Evolutionary conservation across 495 filamentous ascomycete species (phyloP).

Genomic region (Ramalina peruviana): DNA sequence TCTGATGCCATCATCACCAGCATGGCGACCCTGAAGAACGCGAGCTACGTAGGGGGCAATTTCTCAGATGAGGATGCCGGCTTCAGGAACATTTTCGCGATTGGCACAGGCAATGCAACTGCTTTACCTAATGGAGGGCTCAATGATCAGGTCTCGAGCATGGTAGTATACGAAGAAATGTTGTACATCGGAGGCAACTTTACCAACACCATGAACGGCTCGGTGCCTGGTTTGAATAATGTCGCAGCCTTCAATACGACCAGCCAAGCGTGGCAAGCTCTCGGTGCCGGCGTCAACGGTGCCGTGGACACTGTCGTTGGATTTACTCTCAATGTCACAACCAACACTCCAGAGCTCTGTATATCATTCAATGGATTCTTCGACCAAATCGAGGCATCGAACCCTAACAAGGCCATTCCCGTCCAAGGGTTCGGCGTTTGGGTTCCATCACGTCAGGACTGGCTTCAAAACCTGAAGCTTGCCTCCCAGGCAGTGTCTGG

Average conservation of each 20-base stretch:
- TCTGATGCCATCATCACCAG: slow-evolving; percentile 49
- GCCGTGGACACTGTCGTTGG: slow-evolving; percentile 57
- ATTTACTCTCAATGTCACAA: slow-evolving; percentile 67
- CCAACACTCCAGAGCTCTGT: slow-evolving; percentile 51
- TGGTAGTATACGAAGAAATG: slow-evolving; percentile 46
- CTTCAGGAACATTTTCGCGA: slow-evolving; percentile 60
- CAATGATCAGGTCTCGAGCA: slow-evolving; percentile 61
- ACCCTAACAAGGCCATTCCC: slow-evolving; percentile 39
- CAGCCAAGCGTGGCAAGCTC: slow-evolving; percentile 55
- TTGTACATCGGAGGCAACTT: slow-evolving; percentile 84
- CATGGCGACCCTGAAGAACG: slow-evolving; percentile 42
- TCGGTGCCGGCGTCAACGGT: slow-evolving; percentile 82
- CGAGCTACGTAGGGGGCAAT: slow-evolving; percentile 70
- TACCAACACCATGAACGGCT: slow-evolving; percentile 52
- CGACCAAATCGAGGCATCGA: slow-evolving; percentile 51
- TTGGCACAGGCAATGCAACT: slow-evolving; percentile 48
- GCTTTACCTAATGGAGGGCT: slow-evolving; percentile 57
- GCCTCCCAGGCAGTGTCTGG: slow-evolving; percentile 54
- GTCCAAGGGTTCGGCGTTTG: slow-evolving; percentile 76
- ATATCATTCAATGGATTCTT: slow-evolving; percentile 77
- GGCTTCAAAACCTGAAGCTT: slow-evolving; percentile 69
- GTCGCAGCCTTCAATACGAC: slow-evolving; percentile 62
- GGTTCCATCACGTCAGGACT: slow-evolving; percentile 81
- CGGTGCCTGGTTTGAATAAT: slow-evolving; percentile 46
- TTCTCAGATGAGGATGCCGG: slow-evolving; percentile 45